Percentiles rank a stretch among this genome's conserved stretches.
Evolutionary conservation across 2,329 filamentous ascomycete genomes (phyloP).

Genomic region (Scedosporium dehoogii): DNA sequence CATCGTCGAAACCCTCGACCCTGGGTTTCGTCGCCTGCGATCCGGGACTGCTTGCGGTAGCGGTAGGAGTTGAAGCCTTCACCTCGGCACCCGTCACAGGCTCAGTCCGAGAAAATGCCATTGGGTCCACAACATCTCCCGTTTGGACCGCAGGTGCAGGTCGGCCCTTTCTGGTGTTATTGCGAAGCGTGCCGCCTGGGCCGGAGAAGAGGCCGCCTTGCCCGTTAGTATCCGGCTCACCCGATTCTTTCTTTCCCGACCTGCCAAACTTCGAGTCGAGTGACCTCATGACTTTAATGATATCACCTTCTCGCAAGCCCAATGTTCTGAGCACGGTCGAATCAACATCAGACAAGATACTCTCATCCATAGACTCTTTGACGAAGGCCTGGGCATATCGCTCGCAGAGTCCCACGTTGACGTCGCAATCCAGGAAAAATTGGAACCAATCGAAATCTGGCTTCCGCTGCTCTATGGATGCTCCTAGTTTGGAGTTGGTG

Average conservation of each 20-base stretch:
- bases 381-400: slow-evolving; percentile 84
- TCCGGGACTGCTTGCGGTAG: slow-evolving; percentile 15
- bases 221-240: slow-evolving; percentile 49
- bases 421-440: slow-evolving; percentile 89
- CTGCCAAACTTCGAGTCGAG: slow-evolving; percentile 74
- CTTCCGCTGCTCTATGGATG: slow-evolving; percentile 46
- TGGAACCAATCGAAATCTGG: slow-evolving; percentile 97
- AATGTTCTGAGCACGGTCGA: slow-evolving; percentile 73
- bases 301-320: slow-evolving; percentile 92
- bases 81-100: slow-evolving; percentile 9
- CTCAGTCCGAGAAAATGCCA: slow-evolving; percentile 62
- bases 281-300: slow-evolving; percentile 86
- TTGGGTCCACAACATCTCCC: slow-evolving; percentile 78
- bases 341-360: slow-evolving; percentile 81
- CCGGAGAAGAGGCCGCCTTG: slow-evolving; percentile 75
- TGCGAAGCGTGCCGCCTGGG: slow-evolving; percentile 78
- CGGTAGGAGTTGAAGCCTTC: slow-evolving; percentile 8
- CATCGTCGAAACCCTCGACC: slow-evolving; percentile 73
- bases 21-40: slow-evolving; percentile 19
- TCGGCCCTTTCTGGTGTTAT: slow-evolving; percentile 88
- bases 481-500: slow-evolving; percentile 37
- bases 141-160: slow-evolving; percentile 80
- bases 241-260: slow-evolving; percentile 43
- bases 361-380: slow-evolving; percentile 93
- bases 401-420: slow-evolving; percentile 87